Base-by-base conservation (phyloP, 768 basidiomycete genomes). In the Nidula microcarpa region DNA sequence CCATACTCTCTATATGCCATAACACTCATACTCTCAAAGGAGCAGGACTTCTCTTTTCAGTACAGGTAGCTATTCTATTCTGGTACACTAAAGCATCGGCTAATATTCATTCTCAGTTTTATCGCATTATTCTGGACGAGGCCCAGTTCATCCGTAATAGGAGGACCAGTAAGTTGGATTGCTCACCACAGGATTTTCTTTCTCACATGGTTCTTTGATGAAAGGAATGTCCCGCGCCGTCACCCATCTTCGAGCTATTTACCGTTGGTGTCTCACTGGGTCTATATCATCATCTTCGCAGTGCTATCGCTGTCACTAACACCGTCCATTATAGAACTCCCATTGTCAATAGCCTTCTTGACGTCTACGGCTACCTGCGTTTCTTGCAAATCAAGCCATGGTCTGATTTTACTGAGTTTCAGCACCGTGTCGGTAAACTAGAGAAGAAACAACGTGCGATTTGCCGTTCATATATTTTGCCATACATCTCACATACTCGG, bases 191-290 rank as follows among this genome's bases (percentile, higher is more conserved):
- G 10, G 48, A n/a, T 8, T 49, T 10, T 23, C 33, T 11, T 41
- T 14, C 49, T 43, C 11, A 41, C 34, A 18, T 3, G 2, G 3
- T 33, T 4, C 17, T 16, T 41, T 9, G 14, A 37, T 36, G 23
- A 30, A 43, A 83, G 80, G 81, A 37, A 71, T 69, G 41, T 82
- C 83, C 14, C 74, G 79, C 14, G 79, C 81, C 1, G 78, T 83
- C 11, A 77, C 77, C 10, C 75, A 80, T 10, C 66, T 91, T 11
- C 65, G 74, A 10, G 57, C 81, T 0, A 72, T 60, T 13, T 78
- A 83, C 61, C 75, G 86, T 36, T 91, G 89, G 89, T 80, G 78
- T 56, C 68, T 89, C 7, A 88, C 86, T 23, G 85, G 83, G 76
- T 79, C 62, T n/a, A 71, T 36, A 10, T 33, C 10, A 14, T 3